Percentiles rank a stretch among this genome's conserved stretches.
Conservation (phyloP, 1,284 basidiomycete genomes). For the Leucoagaricus sp. region DNA sequence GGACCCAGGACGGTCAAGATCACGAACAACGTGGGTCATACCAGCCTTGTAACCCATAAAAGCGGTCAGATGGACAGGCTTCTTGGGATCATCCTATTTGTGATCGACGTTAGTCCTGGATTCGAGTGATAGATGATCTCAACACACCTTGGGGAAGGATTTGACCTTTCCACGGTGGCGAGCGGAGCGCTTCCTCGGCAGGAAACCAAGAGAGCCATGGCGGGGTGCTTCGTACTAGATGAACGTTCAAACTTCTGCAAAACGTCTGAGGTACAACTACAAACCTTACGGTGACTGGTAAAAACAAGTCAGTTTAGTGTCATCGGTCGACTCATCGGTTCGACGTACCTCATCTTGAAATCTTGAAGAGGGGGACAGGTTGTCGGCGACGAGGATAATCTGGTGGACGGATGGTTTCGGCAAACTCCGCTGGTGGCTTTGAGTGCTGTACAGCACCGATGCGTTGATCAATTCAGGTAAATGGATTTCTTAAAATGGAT, state of each 20-base stretch:
- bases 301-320: constrained; percentile 19
- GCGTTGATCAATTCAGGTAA: background rate
- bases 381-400: constrained; percentile 31
- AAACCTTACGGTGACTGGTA: constrained; percentile 63
- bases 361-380: constrained; percentile 39
- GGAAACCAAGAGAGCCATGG: constrained; percentile 91
- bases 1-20: constrained; percentile 98
- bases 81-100: constrained; percentile 95
- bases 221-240: constrained; percentile 91
- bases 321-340: constrained; percentile 11
- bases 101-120: constrained; percentile 12
- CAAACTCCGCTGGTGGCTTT: constrained; percentile 39
- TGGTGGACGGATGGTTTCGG: constrained; percentile 27
- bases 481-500: background rate
- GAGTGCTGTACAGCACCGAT: constrained; percentile 37
- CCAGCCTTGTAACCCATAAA: constrained; percentile 99
- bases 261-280: constrained; percentile 23
- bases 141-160: constrained; percentile 89
- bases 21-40: constrained; percentile 99
- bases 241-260: constrained; percentile 15
- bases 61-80: constrained; percentile 98
- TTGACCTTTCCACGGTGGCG: constrained; percentile 98
- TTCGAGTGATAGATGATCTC: background rate
- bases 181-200: constrained; percentile 93
- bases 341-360: constrained; percentile 54